Base-by-base conservation (phyloP, 345 rosid genomes). In the Erysimum cheiranthoides region DNA sequence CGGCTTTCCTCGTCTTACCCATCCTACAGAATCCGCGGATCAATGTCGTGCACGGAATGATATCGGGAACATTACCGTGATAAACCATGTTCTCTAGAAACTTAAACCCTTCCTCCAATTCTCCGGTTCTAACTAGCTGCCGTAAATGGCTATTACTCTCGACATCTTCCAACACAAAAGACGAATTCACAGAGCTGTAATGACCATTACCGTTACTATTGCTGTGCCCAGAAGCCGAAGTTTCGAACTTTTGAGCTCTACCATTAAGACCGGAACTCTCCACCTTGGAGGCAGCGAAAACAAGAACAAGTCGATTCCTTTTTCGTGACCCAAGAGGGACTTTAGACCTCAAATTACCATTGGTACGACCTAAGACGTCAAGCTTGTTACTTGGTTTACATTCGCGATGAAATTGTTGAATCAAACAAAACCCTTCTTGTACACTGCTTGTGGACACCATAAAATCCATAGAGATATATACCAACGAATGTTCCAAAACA, bases 1-100 rank as follows among this genome's bases (percentile, higher is more conserved):
- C 82, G 0, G 96, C 98, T 81, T 81, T 90, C 79, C 66, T 81
- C 2, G 95, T 92, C 71, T 84, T 86, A 17, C 93, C 86, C 42
- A 83, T 76, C 84, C 82, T 87, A 61, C 96, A 90, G 81, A 92
- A 90, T 6, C 92, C 95, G 0, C 92, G 86, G 30, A 94, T 90
- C 61, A 91, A 77, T n/a, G 89, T 86, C 0, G 96, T 90, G 84
- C 96, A 90, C 0, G 92, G 75, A 6, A 87, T 84, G 64, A 90
- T 78, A 65, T 90, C 94, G 0, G 97, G 96, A 50, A 85, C 83
- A 56, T 86, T 88, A 21, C 98, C 95, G 7, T 72, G 89, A 73
- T 81, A 84, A 66, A 88, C 94, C 90, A 91, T 90, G 73, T 75
- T 85, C 84, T 91, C 96, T 0, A 94, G 95, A 74, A 81, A 80